Evolutionary conservation across 202 grass and related monocot genomes (phyloP).

Genomic region (Carex sylvatica): DNA sequence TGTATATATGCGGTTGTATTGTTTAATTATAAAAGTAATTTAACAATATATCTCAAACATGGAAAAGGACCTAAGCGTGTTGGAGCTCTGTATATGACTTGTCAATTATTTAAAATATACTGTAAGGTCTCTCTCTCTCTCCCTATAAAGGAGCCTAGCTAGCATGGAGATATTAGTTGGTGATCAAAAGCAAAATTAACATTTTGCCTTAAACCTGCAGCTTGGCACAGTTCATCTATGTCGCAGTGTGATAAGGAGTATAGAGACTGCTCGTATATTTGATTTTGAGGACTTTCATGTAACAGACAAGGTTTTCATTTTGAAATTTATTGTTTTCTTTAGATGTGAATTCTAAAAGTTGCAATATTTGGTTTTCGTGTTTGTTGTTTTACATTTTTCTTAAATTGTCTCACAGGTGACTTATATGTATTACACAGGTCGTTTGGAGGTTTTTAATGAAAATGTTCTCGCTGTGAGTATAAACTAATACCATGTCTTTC

Average conservation of each 20-base stretch:
- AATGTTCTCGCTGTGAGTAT: slow-evolving; percentile 84
- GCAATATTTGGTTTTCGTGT: neutral
- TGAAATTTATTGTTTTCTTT: slow-evolving; percentile 1
- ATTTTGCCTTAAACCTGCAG: slow-evolving; percentile 56
- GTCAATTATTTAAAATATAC: slow-evolving; percentile 97
- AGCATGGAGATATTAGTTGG: neutral
- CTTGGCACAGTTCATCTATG: slow-evolving; percentile 97
- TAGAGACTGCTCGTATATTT: slow-evolving; percentile 92
- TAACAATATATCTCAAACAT: slow-evolving; percentile 32
- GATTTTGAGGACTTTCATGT: slow-evolving; percentile 93
- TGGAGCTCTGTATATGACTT: slow-evolving; percentile 93
- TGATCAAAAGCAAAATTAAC: neutral
- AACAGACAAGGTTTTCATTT: slow-evolving; percentile 68
- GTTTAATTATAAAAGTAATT: neutral
- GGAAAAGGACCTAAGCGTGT: slow-evolving; percentile 93
- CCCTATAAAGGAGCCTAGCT: neutral
- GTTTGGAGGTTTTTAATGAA: slow-evolving; percentile 92
- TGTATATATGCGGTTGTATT: neutral
- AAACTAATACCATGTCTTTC: neutral
- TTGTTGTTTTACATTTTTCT: slow-evolving; percentile 9
- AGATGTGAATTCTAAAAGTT: neutral
- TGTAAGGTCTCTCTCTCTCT: slow-evolving; percentile 57
- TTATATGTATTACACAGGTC: slow-evolving; percentile 96
- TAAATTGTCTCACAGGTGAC: slow-evolving; percentile 59
- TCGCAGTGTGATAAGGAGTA: slow-evolving; percentile 90